A percentile compares a stretch with the other conserved stretches of the same genome.
Evolutionary conservation across 352 stramenopile species (phyloP).

Genomic region (Pythium monospermum): DNA sequence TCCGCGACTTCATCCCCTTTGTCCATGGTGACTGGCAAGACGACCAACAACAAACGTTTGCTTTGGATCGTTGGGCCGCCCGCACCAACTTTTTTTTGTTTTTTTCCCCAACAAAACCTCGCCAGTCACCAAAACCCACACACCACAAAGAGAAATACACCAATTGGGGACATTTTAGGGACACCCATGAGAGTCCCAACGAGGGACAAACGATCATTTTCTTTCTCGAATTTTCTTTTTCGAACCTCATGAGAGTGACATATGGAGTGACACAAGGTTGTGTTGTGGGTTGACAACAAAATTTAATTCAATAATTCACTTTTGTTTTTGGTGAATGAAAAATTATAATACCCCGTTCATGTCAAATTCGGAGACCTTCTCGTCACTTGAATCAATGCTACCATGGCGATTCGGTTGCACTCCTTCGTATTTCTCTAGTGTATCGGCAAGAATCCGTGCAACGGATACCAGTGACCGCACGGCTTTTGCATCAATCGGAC

Average conservation of each 20-base stretch:
- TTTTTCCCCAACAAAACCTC: conserved; percentile 2
- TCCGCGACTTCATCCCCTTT: conserved; percentile 53
- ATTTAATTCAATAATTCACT: background rate
- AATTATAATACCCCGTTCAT: conserved; percentile 1
- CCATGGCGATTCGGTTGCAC: background rate
- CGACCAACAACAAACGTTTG: too few relatives aligned
- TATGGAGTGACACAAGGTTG: conserved; percentile 9
- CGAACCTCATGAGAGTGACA: background rate
- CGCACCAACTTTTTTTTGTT: conserved; percentile 16
- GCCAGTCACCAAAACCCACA: conserved; percentile 5
- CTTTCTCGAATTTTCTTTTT: conserved; percentile 34
- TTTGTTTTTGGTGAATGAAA: background rate
- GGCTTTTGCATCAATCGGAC: conserved; percentile 16
- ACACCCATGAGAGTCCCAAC: background rate
- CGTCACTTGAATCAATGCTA: conserved; percentile 13
- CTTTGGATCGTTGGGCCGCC: conserved; percentile 1
- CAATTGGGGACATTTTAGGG: background rate
- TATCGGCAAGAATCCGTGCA: conserved; percentile 42
- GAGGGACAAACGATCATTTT: background rate
- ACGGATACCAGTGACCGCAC: conserved; percentile 39
- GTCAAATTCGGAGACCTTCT: conserved; percentile 26
- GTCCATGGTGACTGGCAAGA: conserved; percentile 28
- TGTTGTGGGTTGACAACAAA: background rate
- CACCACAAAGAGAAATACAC: background rate
- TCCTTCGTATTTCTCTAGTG: conserved; percentile 32